Evolutionary conservation across 495 filamentous ascomycete genomes (phyloP), one percentile per base, ranked within the genome.

Genomic region (Extremus antarcticus): DNA sequence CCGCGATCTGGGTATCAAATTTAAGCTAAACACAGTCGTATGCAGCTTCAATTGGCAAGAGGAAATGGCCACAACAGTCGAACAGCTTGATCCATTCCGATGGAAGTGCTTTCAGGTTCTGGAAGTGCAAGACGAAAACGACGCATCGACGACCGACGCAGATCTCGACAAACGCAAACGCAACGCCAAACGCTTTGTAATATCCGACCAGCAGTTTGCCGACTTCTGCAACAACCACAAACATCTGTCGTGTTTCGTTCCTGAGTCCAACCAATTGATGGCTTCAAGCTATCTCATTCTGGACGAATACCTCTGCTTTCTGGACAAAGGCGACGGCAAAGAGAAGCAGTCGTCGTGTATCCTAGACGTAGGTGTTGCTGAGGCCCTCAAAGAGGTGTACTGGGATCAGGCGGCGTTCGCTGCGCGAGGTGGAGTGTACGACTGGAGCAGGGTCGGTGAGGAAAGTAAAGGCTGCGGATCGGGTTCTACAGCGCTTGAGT

Each of bases 51-150:
- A 82, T 47, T 73, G 66, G 60, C 19, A 71, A 1, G 78, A 82
- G 52, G 76, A 81, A 50, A 82, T 82, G 78, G 74, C 69, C 16
- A 62, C 55, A n/a, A 60, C 47, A 2, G 66, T 81, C 22, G 47
- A 50, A 4, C 23, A 57, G 39, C 65, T 81, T 11, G 63, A 61
- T 11, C 79, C 79, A 1, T 79, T 77, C 54, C 60, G 63, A 4
- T 82, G 79, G 78, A 82, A 82, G 60, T 71, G 65, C 29, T 82
- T 82, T 59, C 78, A 81, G 54, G 73, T 78, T 11, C 69, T 82
- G 22, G 67, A 76, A 15, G 74, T 80, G n/a, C 64, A 62, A 2
- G 79, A 74, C 0, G 78, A 81, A 60, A 82, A 82, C 52, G 76
- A 78, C 38, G 66, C 29, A 7, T 35, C 29, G 7, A 35, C 29